phyloP scores from a whole-genome alignment of 495 filamentous ascomycete species.

The Neurospora sp. region DNA sequence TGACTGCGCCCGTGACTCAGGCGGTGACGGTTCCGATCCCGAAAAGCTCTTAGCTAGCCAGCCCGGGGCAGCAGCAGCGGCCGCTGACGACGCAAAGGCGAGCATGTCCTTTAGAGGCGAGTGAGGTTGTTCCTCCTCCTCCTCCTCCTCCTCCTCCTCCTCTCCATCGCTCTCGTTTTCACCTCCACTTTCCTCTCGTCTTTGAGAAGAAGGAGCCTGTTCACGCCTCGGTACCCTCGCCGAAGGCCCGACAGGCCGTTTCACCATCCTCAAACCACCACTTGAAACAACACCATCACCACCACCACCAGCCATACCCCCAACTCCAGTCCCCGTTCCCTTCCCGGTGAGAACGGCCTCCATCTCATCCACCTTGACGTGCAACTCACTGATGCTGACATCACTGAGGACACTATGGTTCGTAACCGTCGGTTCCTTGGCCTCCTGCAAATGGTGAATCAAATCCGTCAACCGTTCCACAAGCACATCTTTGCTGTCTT shows the following conservation, averaged over 20 bases:
- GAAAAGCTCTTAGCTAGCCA: not conserved
- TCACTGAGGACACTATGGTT: not conserved
- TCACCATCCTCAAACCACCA: not conserved
- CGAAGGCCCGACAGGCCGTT: not conserved
- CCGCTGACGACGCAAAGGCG: not conserved
- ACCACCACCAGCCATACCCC: not conserved
- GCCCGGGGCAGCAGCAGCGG: not conserved
- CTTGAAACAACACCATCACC: not conserved
- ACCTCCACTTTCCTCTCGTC: not conserved
- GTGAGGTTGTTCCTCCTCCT: not conserved
- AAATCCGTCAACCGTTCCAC: slow-evolving; percentile 40
- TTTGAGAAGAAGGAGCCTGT: not conserved
- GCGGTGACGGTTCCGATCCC: not conserved
- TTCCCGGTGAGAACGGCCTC: slow-evolving; percentile 20
- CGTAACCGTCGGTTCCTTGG: not conserved
- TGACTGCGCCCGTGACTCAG: not conserved
- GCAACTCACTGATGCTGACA: slow-evolving; percentile 22
- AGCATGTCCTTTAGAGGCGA: not conserved
- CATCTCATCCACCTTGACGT: slow-evolving; percentile 38
- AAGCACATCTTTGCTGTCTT: slow-evolving; percentile 38
- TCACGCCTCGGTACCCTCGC: not conserved
- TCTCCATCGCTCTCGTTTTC: not conserved
- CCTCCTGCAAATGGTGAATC: slow-evolving; percentile 22
- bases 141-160: not conserved
- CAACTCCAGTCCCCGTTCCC: not conserved